These are phyloP conservation scores for Magnaporthiopsis rhizophila DNA, from an alignment of 2,329 filamentous ascomycete species.

Conservation along the genomic window DNA sequence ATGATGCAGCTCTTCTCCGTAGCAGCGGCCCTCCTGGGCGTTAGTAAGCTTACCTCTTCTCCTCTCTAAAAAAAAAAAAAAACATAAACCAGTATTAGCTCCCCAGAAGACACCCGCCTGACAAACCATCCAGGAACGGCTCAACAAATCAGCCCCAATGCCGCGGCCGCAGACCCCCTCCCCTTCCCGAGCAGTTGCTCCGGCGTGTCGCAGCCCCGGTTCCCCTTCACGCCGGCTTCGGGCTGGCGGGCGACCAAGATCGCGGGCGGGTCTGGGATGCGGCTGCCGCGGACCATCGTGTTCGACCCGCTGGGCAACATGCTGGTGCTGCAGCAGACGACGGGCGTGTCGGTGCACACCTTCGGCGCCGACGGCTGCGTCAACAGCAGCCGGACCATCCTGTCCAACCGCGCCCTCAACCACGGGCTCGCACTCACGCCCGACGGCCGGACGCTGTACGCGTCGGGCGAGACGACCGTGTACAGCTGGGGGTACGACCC, in stretches of 20 bases:
- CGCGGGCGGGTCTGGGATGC: slow-evolving; percentile 23
- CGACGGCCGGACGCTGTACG: slow-evolving; percentile 30
- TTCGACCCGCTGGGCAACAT: slow-evolving; percentile 24
- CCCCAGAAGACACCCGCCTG: neutral
- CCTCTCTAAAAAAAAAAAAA: no score
- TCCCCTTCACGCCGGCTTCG: slow-evolving; percentile 19
- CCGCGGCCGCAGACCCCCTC: slow-evolving; percentile 8
- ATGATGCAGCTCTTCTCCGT: neutral
- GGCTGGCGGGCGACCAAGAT: slow-evolving; percentile 28
- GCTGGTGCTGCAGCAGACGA: slow-evolving; percentile 23
- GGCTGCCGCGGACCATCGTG: slow-evolving; percentile 20
- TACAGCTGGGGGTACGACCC: slow-evolving; percentile 52
- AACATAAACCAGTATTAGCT: neutral
- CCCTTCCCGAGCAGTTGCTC: slow-evolving; percentile 21
- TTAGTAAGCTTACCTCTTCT: neutral
- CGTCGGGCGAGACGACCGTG: slow-evolving; percentile 31
- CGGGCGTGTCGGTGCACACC: slow-evolving; percentile 25
- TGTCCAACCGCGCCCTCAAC: slow-evolving; percentile 24
- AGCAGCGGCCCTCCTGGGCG: neutral
- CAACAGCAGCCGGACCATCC: slow-evolving; percentile 19
- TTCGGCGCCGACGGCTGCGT: slow-evolving; percentile 27
- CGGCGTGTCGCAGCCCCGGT: slow-evolving; percentile 20
- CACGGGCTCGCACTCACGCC: slow-evolving; percentile 31
- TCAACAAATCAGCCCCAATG: neutral
- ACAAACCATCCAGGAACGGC: neutral